Percentiles rank a stretch among this genome's conserved stretches.
phyloP scores from a whole-genome alignment of 2,329 filamentous ascomycete species.

The Cladosporium sp. region DNA sequence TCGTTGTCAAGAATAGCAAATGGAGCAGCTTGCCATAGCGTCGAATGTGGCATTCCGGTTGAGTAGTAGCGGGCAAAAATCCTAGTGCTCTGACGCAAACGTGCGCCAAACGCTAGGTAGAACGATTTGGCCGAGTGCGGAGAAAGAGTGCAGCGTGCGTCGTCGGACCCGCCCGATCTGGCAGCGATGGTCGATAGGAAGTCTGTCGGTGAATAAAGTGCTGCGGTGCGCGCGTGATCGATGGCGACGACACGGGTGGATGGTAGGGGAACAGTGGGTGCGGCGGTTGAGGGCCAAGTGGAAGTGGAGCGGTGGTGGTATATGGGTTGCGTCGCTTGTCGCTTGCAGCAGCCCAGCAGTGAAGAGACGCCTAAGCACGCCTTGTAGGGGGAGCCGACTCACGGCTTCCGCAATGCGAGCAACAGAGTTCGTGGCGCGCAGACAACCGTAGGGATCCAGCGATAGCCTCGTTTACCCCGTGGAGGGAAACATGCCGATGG shows the following conservation, averaged over 20 bases:
- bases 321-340: background rate
- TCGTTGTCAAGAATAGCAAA: background rate
- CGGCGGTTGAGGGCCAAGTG: background rate
- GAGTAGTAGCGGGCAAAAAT: conserved; percentile 9
- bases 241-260: background rate
- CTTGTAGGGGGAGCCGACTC: conserved; percentile 2
- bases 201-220: background rate
- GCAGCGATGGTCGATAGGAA: background rate
- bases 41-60: conserved; percentile 14
- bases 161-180: conserved; percentile 10
- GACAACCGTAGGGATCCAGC: background rate
- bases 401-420: background rate
- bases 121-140: conserved; percentile 3
- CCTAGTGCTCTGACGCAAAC: conserved; percentile 7
- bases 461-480: conserved; percentile 10
- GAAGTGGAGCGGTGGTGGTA: background rate
- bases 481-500: conserved; percentile 3
- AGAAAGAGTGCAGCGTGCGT: background rate
- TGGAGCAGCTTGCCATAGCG: conserved; percentile 13
- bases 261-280: background rate
- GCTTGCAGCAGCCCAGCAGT: conserved; percentile 1
- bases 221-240: background rate
- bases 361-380: background rate
- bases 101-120: conserved; percentile 1
- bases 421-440: conserved; percentile 1